Evolutionary conservation across 2,329 filamentous ascomycete species (phyloP).

Genomic region (Arthrobotrys pseudoclavata): DNA sequence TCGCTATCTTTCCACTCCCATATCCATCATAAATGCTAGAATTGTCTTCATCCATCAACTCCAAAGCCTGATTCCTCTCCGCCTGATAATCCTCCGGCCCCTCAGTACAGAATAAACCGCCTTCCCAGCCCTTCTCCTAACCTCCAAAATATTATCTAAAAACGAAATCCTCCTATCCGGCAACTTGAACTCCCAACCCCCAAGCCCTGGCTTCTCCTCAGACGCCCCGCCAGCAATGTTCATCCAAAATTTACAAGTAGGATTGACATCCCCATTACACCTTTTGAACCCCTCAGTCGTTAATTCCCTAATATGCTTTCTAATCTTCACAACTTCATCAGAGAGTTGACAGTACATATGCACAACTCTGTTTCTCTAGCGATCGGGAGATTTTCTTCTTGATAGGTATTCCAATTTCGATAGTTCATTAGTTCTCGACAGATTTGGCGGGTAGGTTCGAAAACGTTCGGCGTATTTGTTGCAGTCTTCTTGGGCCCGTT

Average conservation of each 20-base stretch:
- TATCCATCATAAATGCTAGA: not conserved
- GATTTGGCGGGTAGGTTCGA: conserved; percentile 5
- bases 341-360: conserved; percentile 22
- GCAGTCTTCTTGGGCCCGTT: conserved; percentile 4
- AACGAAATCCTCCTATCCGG: conserved; percentile 6
- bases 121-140: not conserved
- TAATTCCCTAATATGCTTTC: not conserved
- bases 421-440: not conserved
- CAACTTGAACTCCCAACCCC: not conserved
- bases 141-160: conserved; percentile 18
- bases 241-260: conserved; percentile 13
- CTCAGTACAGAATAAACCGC: not conserved
- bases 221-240: not conserved
- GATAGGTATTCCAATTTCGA: conserved; percentile 3
- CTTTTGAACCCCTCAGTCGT: not conserved
- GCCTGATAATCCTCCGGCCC: not conserved
- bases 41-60: not conserved
- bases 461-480: conserved; percentile 14
- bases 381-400: conserved; percentile 9
- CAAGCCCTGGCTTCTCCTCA: not conserved
- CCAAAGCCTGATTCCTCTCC: too few relatives aligned
- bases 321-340: conserved; percentile 5
- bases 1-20: not conserved
- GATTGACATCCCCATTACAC: not conserved
- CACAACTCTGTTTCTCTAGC: not conserved